Percentiles rank a stretch among this genome's conserved stretches.
Evolutionary conservation across 345 rosid species (phyloP).

Genomic region (Limnanthes douglasii): DNA sequence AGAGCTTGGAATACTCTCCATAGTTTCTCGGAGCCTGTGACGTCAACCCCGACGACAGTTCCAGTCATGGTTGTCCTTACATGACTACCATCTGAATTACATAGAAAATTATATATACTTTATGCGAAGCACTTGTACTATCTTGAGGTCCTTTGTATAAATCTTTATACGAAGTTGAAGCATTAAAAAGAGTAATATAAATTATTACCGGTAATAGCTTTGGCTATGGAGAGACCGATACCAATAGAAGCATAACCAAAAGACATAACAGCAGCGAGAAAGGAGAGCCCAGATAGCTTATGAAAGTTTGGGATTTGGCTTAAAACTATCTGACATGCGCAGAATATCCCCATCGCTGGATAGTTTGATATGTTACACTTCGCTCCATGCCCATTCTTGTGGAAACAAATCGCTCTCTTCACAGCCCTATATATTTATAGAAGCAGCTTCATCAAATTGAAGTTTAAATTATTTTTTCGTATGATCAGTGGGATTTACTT

Average conservation of each 20-base stretch:
- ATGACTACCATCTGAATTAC: conserved; percentile 20
- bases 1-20: conserved; percentile 67
- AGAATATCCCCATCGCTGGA: conserved; percentile 54
- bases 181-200: background rate
- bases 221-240: conserved; percentile 62
- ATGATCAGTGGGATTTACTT: conserved; percentile 16
- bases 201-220: conserved; percentile 15
- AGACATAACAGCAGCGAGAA: conserved; percentile 79
- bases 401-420: conserved; percentile 52
- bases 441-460: background rate
- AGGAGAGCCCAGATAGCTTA: conserved; percentile 74
- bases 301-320: conserved; percentile 81
- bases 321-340: conserved; percentile 39
- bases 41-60: conserved; percentile 39
- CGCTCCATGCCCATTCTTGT: conserved; percentile 34
- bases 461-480: background rate
- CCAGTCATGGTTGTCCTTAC: conserved; percentile 47
- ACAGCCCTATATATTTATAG: conserved; percentile 40
- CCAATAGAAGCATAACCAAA: conserved; percentile 73
- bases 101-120: no score
- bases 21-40: conserved; percentile 50
- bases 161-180: no score
- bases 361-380: conserved; percentile 37
- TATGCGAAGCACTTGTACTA: no score
- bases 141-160: no score